Percentiles rank a stretch among this genome's conserved stretches.
phyloP scores from a whole-genome alignment of 106 monocot genomes.

The Narthecium ossifragum region DNA sequence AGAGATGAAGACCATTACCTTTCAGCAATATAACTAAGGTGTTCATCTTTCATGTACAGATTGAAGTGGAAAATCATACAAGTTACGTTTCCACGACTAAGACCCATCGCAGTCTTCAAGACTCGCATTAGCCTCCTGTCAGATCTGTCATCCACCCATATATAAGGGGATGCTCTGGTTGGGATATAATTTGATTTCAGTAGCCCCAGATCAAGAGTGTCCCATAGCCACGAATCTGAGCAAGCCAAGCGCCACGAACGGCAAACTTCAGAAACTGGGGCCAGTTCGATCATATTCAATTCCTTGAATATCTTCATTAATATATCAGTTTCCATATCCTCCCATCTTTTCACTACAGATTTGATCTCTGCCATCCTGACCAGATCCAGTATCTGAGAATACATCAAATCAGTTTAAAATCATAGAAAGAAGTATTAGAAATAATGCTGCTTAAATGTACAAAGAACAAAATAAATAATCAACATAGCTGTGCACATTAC shows the following conservation, averaged over 20 bases:
- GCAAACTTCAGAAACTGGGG: conserved; percentile 79
- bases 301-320: conserved; percentile 85
- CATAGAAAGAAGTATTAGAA: too few species aligned
- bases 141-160: conserved; percentile 80
- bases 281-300: conserved; percentile 77
- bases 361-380: conserved; percentile 65
- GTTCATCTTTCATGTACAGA: conserved; percentile 90
- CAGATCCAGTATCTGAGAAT: too few species aligned
- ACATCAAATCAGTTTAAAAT: too few species aligned
- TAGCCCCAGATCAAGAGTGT: conserved; percentile 62
- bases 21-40: conserved; percentile 71
- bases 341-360: conserved; percentile 53
- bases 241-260: conserved; percentile 75
- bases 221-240: conserved; percentile 81
- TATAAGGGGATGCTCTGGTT: conserved; percentile 71
- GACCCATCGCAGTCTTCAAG: conserved; percentile 59
- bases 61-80: conserved; percentile 83
- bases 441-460: too few species aligned
- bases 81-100: conserved; percentile 56
- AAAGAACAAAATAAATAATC: too few species aligned
- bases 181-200: conserved; percentile 82
- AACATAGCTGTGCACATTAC: too few species aligned
- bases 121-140: conserved; percentile 58
- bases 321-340: conserved; percentile 86
- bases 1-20: conserved; percentile 33